Evolutionary conservation across 306 rosid species (phyloP), one percentile per base, ranked within the genome.

Genomic region (Prunus padus): DNA sequence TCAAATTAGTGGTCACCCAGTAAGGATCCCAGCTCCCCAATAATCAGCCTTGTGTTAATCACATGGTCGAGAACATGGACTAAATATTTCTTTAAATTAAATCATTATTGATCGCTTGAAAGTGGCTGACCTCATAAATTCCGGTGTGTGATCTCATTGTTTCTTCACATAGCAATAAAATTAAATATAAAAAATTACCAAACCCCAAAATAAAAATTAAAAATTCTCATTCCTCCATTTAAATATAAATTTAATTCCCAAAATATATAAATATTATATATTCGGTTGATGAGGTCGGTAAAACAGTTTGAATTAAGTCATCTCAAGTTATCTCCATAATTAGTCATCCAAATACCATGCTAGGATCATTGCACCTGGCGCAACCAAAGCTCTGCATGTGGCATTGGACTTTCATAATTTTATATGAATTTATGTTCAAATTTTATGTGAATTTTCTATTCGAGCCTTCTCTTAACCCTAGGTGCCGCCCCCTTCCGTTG

Each of bases 361-460:
- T 83, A 76, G 73, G 80, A 69, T 75, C 90, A 72, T 31, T 85
- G 93, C 88, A 91, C 87, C 83, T 91, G 88, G 90, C 84, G 73
- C 63, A 47, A 83, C 88, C 81, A 45, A 3, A 59, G 82, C 74
- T 31, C 54, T 71, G 89, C 90, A 87, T 82, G 89, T 82, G 92
- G 88, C 92, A 80, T 44, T 65, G 57, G 64, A 55, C 28, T 55
- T 56, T 5, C 51, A 37, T 37, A 37, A 9, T 25, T 59, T 25
- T 25, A 59, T 59, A 51, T 46, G 33, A 67, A 71, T 37, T 69
- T 62, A 42, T 47, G 28, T 72, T 13, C 9, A 16, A 4, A 49
- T 16, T 60, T 54, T 20, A 25, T 59, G 66, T 23, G 11, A 56
- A 11, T 67, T 63, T 75, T 42, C 7, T 4, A 42, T 31, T 76